Evolutionary conservation across 2,329 filamentous ascomycete genomes (phyloP).

Genomic region (Aspergillus quadricinctus): DNA sequence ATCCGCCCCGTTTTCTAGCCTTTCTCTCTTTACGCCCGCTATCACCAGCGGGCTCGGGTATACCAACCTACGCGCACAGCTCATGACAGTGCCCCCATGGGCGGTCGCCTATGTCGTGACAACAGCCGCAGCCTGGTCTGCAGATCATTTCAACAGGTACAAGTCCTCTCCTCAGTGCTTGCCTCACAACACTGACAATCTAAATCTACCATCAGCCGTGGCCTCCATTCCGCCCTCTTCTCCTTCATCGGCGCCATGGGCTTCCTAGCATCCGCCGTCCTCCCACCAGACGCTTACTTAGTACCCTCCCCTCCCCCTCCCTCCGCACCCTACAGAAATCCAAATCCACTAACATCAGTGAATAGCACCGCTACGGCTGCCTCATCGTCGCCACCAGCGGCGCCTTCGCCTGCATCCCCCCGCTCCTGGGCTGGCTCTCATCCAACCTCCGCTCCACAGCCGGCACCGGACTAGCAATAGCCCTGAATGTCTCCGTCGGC

Average conservation of each 20-base stretch:
- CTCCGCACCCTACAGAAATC: no score
- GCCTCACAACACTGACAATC: slow-evolving; percentile 26
- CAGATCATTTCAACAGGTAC: slow-evolving; percentile 49
- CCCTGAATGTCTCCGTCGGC: slow-evolving; percentile 64
- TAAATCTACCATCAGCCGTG: slow-evolving; percentile 33
- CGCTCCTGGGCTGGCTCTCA: slow-evolving; percentile 66
- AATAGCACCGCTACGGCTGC: slow-evolving; percentile 59
- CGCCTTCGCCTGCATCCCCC: slow-evolving; percentile 65
- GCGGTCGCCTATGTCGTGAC: slow-evolving; percentile 56
- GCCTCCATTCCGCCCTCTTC: slow-evolving; percentile 48
- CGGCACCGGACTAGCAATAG: slow-evolving; percentile 64
- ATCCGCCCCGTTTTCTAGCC: slow-evolving; percentile 54
- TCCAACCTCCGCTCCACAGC: slow-evolving; percentile 64
- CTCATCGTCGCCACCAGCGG: slow-evolving; percentile 65
- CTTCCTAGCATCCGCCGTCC: slow-evolving; percentile 60
- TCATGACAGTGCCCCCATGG: slow-evolving; percentile 65
- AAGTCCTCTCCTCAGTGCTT: background rate
- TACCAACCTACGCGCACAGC: slow-evolving; percentile 55
- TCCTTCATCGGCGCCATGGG: slow-evolving; percentile 51
- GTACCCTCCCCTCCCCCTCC: slow-evolving; percentile 22
- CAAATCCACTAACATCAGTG: background rate
- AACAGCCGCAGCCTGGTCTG: slow-evolving; percentile 53
- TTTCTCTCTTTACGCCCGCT: slow-evolving; percentile 60
- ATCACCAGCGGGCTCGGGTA: slow-evolving; percentile 58
- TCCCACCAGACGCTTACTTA: slow-evolving; percentile 57